Conservation (phyloP, 345 rosid genomes). For the Toxicodendron radicans region DNA sequence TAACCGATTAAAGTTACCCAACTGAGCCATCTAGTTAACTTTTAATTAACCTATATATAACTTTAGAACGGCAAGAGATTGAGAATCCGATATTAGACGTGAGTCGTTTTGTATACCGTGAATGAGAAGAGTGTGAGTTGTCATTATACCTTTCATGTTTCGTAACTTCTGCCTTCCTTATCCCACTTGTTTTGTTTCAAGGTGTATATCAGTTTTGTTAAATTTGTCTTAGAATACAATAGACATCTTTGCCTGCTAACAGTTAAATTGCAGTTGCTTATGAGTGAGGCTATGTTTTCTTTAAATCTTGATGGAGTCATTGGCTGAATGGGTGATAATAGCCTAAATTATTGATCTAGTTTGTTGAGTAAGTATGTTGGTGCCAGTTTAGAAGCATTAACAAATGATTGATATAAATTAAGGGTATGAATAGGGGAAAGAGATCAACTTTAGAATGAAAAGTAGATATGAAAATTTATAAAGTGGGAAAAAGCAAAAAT, state of each 20-base stretch:
- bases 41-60: not conserved
- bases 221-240: not conserved
- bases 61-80: slow-evolving; percentile 10
- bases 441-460: slow-evolving; percentile 2
- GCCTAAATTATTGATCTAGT: not conserved
- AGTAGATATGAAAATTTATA: slow-evolving; percentile 8
- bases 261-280: too few relatives aligned
- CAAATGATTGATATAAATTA: not conserved
- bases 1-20: slow-evolving; percentile 78
- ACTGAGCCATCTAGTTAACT: slow-evolving; percentile 30
- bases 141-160: slow-evolving; percentile 9
- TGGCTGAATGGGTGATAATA: too few relatives aligned
- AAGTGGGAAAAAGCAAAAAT: slow-evolving; percentile 14
- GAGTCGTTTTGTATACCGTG: slow-evolving; percentile 1
- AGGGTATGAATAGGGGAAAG: not conserved
- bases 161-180: not conserved
- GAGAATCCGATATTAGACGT: slow-evolving; percentile 10
- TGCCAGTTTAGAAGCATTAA: not conserved
- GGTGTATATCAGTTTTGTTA: slow-evolving; percentile 28
- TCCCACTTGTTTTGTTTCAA: not conserved
- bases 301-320: too few relatives aligned
- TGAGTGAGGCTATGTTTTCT: too few relatives aligned
- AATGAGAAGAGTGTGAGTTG: slow-evolving; percentile 10
- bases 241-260: too few relatives aligned
- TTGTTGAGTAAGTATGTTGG: not conserved